Conservation (phyloP, 2,329 filamentous ascomycete genomes). For the Arthrinium puccinioides region DNA sequence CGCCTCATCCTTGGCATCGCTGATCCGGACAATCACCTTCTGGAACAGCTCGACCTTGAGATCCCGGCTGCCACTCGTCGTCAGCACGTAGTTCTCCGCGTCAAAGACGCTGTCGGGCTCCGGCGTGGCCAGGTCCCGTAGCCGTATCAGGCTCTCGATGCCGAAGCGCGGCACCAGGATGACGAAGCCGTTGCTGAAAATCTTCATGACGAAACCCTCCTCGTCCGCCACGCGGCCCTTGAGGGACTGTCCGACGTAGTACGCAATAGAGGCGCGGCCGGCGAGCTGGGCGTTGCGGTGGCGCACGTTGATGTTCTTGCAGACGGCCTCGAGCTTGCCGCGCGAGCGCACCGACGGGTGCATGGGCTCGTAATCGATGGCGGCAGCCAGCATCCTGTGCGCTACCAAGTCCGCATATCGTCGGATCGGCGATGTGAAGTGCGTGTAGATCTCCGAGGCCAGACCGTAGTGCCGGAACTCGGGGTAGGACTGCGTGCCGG, state of each 20-base stretch:
- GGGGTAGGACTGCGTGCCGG: conserved; percentile 83
- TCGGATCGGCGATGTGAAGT: conserved; percentile 95
- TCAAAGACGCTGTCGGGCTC: conserved; percentile 81
- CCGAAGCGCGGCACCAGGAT: conserved; percentile 94
- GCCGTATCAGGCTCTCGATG: conserved; percentile 83
- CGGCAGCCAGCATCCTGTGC: conserved; percentile 88
- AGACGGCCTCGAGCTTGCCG: conserved; percentile 82
- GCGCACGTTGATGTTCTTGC: conserved; percentile 96
- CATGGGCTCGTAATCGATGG: conserved; percentile 87
- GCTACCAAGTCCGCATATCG: conserved; percentile 95
- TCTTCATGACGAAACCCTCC: conserved; percentile 92
- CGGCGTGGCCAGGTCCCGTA: conserved; percentile 72
- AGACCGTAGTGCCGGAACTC: conserved; percentile 97
- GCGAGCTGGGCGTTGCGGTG: conserved; percentile 97
- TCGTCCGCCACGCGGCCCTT: conserved; percentile 71
- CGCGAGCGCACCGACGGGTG: conserved; percentile 75
- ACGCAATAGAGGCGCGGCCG: conserved; percentile 88
- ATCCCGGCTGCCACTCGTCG: conserved; percentile 46
- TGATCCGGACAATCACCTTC: conserved; percentile 82
- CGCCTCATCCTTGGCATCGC: conserved; percentile 85
- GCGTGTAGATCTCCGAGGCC: conserved; percentile 94
- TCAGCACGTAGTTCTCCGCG: conserved; percentile 74
- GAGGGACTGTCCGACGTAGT: conserved; percentile 95
- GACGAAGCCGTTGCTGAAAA: conserved; percentile 96
- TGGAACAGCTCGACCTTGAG: conserved; percentile 77